Conservation (phyloP, 2,329 filamentous ascomycete species). For the Ophiosphaerella korrae region DNA sequence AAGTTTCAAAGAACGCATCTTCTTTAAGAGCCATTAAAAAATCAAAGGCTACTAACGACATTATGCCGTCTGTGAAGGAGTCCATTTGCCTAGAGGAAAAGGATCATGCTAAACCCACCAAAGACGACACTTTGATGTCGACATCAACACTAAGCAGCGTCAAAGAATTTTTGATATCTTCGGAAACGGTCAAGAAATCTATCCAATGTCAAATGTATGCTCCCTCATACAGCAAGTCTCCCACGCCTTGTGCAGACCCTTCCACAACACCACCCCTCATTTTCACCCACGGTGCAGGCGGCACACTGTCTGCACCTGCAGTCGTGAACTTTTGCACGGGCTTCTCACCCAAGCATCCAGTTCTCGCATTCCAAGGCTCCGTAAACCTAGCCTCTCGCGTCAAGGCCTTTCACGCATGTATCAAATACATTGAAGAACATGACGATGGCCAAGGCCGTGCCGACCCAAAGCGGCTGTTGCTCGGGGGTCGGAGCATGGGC, state of each 20-base stretch:
- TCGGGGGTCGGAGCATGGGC: slow-evolving; percentile 53
- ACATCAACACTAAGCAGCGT: not conserved
- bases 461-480: slow-evolving; percentile 7
- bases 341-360: slow-evolving; percentile 25
- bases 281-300: slow-evolving; percentile 55
- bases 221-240: not conserved
- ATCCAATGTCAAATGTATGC: slow-evolving; percentile 27
- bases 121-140: not conserved
- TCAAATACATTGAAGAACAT: slow-evolving; percentile 20
- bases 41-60: not conserved
- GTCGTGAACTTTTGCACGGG: slow-evolving; percentile 48
- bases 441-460: slow-evolving; percentile 1
- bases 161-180: slow-evolving; percentile 14
- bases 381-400: slow-evolving; percentile 49
- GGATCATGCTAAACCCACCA: not conserved
- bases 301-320: slow-evolving; percentile 47
- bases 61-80: too few species aligned
- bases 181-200: slow-evolving; percentile 23
- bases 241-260: not conserved
- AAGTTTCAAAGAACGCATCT: not conserved
- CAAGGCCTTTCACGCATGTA: slow-evolving; percentile 46
- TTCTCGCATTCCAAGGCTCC: slow-evolving; percentile 49
- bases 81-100: not conserved
- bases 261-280: slow-evolving; percentile 29
- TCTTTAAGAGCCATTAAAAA: not conserved